Evolutionary conservation across 2,329 filamentous ascomycete species (phyloP), one percentile per base, ranked within the genome.

Genomic region (Talaromyces rugulosus): DNA sequence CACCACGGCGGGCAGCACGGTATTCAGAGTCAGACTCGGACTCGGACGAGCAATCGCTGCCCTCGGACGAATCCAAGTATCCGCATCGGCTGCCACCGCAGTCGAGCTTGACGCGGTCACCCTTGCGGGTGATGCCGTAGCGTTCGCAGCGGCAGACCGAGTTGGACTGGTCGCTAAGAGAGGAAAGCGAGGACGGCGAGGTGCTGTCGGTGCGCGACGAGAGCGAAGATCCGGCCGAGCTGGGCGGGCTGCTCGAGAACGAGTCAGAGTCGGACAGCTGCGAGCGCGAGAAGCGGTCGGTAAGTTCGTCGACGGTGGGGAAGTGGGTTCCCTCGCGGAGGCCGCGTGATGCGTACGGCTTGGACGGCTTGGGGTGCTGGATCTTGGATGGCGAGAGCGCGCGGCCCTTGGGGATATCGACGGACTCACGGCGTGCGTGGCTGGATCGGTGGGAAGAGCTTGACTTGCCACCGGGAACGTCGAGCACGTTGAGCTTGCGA

Each of bases 401-500:
- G 72, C 94, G 92, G 75, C 94, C 93, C 81, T 94, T 95, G 77
- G 90, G 87, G 73, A 96, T 87, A 72, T 91, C 89, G 70, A 83
- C 77, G 66, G 73, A 86, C 80, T 80, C 71, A 34, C 77, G 75
- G 66, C 78, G 76, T 63, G 73, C 75, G 67, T 76, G 71, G 66
- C 71, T 64, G 69, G 70, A 67, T 62, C 65, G 61, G 64, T 69
- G 67, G 34, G 81, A 80, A 67, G 71, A 75, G 68, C 57, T 60
- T 18, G 58, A 55, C 18, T 55, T 54, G 67, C 79, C 78, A 63
- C 82, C 80, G 76, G 92, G 90, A 65, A 96, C 91, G 78, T 98
- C 93, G 78, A 99, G 91, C 80, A 96, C 91, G 86, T 99, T 99
- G 71, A 99, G 86, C 80, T 93, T 92, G 78, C 95, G 94, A 81